These are phyloP conservation scores for Cryptosporidium ubiquitum DNA, from an alignment of 169 alveolate genomes.

Conservation along the genomic window DNA sequence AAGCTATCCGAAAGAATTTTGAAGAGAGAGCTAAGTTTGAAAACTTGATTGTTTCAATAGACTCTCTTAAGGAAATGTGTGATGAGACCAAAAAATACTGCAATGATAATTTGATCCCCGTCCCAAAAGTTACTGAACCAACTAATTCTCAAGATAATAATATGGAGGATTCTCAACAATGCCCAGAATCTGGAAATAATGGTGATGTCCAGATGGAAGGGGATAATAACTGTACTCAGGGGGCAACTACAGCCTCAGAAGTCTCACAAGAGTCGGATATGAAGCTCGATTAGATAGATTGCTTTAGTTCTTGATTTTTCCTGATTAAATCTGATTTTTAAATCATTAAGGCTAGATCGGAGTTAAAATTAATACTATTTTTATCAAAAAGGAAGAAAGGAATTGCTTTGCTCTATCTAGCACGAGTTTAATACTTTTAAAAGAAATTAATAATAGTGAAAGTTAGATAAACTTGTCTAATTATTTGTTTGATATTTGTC, in stretches of 20 bases:
- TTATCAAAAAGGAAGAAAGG: not conserved
- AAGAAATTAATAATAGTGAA: not conserved
- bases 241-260: not conserved
- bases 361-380: not conserved
- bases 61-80: constrained; percentile 49
- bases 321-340: not conserved
- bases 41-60: constrained; percentile 28
- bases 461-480: not conserved
- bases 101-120: constrained; percentile 26
- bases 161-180: not conserved
- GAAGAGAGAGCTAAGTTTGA: constrained; percentile 40
- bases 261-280: not conserved
- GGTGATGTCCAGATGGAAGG: not conserved
- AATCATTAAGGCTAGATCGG: not conserved
- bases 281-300: not conserved
- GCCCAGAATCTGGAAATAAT: not conserved
- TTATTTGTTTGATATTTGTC: not conserved
- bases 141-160: not conserved
- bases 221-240: not conserved
- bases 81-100: constrained; percentile 44
- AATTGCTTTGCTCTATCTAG: not conserved
- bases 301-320: not conserved
- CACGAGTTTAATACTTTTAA: not conserved
- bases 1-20: constrained; percentile 31
- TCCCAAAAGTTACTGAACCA: constrained; percentile 40